Evolutionary conservation across 2,329 filamentous ascomycete genomes (phyloP), one percentile per base, ranked within the genome.

Genomic region (Tolypocladium nubicola): DNA sequence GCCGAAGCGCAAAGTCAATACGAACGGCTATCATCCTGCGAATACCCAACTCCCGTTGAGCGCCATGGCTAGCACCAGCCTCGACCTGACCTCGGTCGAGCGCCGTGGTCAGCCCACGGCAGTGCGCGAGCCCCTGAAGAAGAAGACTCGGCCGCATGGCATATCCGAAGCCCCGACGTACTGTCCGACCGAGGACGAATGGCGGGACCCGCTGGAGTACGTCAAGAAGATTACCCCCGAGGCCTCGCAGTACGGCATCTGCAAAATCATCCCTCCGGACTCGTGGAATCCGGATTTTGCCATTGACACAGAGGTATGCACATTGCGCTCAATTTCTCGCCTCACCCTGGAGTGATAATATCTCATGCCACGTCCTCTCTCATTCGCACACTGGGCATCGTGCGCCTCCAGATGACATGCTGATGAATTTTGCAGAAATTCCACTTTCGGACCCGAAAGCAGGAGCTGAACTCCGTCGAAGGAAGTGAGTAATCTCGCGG

Each of bases 381-480:
- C 13, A 3, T 8, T 21, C 19, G 47, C 30, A 35, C 30, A 37
- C 2, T 16, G 14, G 14, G 10, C 26, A n/a, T n/a, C 9, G 47
- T 37, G 47, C 47, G 30, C 30, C 47, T 35, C 10, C 19, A 10
- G 13, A 52, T 14, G 30, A 4, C 47, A 19, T 21, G n/a, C 47
- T 52, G 50, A 52, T 45, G 40, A 45, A 14, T 26, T 30, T 19
- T 59, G 26, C 55, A 97, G 92, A 89, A 86, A 73, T 99, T 99
- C 68, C 94, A 99, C 72, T 99, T 99, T 70, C 86, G 91, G 62
- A 99, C 94, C 16, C 85, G 94, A 69, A 91, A 95, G 70, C 94
- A 99, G 72, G 93, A 97, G 73, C 79, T 99, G 60, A 99, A 99
- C 73, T 96, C 92, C 19, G 90, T 97, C 53, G 94, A 99, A 87